Conservation (phyloP, 345 rosid species). For the Pistacia vera region DNA sequence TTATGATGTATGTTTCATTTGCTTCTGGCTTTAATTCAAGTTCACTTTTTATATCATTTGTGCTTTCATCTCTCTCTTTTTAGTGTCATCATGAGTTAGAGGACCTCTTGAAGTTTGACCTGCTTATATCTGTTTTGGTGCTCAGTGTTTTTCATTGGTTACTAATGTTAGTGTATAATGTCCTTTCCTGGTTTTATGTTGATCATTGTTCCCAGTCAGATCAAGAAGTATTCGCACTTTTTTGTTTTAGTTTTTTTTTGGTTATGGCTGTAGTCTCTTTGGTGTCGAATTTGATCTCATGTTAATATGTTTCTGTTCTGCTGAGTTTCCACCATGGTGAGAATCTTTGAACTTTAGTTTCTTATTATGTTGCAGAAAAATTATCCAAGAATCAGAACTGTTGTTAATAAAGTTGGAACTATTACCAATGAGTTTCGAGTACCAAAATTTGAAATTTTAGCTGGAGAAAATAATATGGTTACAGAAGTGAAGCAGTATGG, state of each 20-base stretch:
- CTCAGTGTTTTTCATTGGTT: background rate
- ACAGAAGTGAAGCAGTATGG: slow-evolving; percentile 96
- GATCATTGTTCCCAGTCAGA: slow-evolving; percentile 2
- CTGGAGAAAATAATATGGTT: slow-evolving; percentile 78
- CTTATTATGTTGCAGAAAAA: slow-evolving; percentile 64
- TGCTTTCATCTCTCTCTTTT: background rate
- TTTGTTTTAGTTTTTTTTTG: background rate
- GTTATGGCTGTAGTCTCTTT: background rate
- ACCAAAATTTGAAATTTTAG: slow-evolving; percentile 89
- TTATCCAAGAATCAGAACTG: slow-evolving; percentile 76
- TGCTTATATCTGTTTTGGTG: background rate
- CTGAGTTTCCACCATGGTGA: background rate
- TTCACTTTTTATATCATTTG: slow-evolving; percentile 6
- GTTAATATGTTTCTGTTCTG: slow-evolving; percentile 8
- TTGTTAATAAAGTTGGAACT: slow-evolving; percentile 84
- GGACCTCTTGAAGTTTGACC: background rate
- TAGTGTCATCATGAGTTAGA: background rate
- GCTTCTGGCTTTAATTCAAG: slow-evolving; percentile 17
- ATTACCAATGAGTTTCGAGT: slow-evolving; percentile 91
- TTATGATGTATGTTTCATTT: slow-evolving; percentile 63
- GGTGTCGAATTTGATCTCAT: background rate
- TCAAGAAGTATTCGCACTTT: background rate
- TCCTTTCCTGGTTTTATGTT: slow-evolving; percentile 6
- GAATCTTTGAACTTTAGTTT: background rate
- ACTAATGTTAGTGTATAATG: background rate